Evolutionary conservation across 1,139 yeast genomes (phyloP), one percentile per base, ranked within the genome.

Genomic region (Geotrichum carabidarum): DNA sequence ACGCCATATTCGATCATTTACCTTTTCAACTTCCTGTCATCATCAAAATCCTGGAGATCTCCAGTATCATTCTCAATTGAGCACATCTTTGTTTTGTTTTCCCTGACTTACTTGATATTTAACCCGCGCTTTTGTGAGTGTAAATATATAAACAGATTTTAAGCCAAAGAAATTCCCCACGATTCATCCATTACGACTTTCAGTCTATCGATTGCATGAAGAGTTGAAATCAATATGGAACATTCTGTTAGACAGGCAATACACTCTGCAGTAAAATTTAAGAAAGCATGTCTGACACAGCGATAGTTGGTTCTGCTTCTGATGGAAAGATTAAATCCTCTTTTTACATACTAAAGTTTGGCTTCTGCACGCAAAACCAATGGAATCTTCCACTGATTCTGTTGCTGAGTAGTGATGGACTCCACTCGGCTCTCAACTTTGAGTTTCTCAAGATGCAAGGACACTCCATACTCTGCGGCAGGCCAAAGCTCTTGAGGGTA

Each of bases 401-500:
- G 40, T 11, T 12, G 9, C 11, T 44, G n/a, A 3, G 40, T 17
- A 9, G 12, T 22, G 12, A 43, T 7, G 18, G 30, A n/a, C 34
- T 40, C 50, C 5, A 54, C 57, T 17, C 42, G 22, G 22, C 47
- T 45, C 22, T 71, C 74, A 17, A 54, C 56, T 38, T 53, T 58
- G 37, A 72, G 65, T 53, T 72, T 72, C 43, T 57, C 57, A 31
- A 72, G 60, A 55, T 71, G 73, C 53, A 63, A 67, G 34, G 48
- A 46, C 30, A 70, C 65, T 2, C 72, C 72, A 14, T 66, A 62
- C 45, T 60, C 65, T 4, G 74, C 71, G 2, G 71, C 70, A 8
- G 53, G 54, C 49, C 62, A 58, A 2, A 68, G 62, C 18, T 58
- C 59, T 8, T 59, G 59, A 3, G 69, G 65, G 32, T 63, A 59